Base-by-base conservation (phyloP, 2,329 filamentous ascomycete species). In the Ilyonectria robusta region DNA sequence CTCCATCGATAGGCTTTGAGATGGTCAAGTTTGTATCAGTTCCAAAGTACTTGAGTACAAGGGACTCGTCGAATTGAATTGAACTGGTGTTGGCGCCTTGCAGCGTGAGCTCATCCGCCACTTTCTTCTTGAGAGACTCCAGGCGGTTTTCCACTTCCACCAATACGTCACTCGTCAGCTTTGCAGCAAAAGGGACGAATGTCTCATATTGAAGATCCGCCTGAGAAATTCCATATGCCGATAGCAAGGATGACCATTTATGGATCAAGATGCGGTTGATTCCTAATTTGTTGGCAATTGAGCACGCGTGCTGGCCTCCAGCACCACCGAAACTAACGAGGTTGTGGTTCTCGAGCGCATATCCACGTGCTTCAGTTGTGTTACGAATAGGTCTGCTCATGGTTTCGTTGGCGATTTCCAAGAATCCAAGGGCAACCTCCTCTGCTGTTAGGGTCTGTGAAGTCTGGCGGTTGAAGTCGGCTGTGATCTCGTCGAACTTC, bases 361-460 rank as follows among this genome's bases (percentile, higher is more conserved):
- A 79, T 9, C 77, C 78, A 19, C 78, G 69, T 4, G 91, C 92
- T 79, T 94, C 92, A 1, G 70, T 94, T 54, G 93, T 81, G 44
- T 91, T 93, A 51, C 93, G 86, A 67, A 95, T 94, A 0, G 93
- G 93, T 33, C 92, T 84, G 4, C 89, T 91, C 92, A 94, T 94
- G 0, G 91, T 89, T 79, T 93, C 91, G 70, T 94, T 94, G 2
- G 92, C 92, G 48, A 94, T 90, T 67, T 92, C 89, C 75, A 94
- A 86, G 73, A 94, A 94, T 0, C 92, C 93, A 68, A 90, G 89
- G 0, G 92, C 92, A 42, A 82, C 75, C n/a, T 81, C 79, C 35
- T 81, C 78, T 0, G 77, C 65, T 0, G 75, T 77, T 26, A 80
- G 70, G 66, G 67, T 73, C 23, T 79, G 78, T 0, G 72, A 69